Conservation (phyloP, 306 rosid genomes). For the Cucurbita pepo region DNA sequence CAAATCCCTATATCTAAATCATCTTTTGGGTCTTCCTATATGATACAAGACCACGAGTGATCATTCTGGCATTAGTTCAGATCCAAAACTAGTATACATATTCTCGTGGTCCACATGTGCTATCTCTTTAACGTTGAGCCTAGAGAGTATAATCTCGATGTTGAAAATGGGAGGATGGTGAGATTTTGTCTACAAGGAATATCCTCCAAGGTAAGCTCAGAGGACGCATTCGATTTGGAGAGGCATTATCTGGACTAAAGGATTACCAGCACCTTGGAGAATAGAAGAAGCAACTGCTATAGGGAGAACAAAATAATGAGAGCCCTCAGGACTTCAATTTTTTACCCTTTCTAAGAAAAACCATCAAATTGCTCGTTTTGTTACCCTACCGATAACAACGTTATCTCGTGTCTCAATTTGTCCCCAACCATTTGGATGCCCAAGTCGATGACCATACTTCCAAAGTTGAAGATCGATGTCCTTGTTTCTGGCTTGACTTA, state of each 20-base stretch:
- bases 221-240: neutral
- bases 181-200: neutral
- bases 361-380: neutral
- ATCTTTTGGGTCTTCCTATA: neutral
- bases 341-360: neutral
- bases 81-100: neutral
- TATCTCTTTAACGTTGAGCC: neutral
- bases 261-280: neutral
- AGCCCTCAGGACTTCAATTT: neutral
- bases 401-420: neutral
- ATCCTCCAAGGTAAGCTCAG: neutral
- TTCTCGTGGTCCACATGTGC: neutral
- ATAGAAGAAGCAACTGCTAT: neutral
- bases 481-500: neutral
- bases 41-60: neutral
- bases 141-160: neutral
- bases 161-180: neutral
- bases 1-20: neutral
- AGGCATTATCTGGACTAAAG: neutral
- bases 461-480: neutral
- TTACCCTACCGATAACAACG: neutral
- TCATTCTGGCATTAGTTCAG: neutral
- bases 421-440: neutral
- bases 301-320: neutral
- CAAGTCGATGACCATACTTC: neutral